Base-by-base conservation (phyloP, 1,284 basidiomycete genomes). In the Tilletia walkeri region DNA sequence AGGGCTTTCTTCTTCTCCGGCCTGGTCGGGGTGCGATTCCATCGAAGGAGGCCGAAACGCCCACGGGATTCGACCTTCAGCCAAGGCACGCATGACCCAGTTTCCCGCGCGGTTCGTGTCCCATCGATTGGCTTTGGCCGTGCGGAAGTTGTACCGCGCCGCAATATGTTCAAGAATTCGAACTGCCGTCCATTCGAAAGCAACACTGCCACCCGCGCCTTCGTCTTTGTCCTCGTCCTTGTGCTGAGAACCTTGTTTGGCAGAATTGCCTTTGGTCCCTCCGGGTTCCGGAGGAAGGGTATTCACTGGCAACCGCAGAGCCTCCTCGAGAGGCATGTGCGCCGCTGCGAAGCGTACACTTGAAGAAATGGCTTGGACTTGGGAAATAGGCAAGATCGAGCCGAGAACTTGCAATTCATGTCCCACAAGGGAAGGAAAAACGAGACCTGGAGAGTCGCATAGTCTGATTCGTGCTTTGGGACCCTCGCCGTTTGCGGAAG, bases 61-160 rank as follows among this genome's bases (percentile, higher is more conserved):
- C 93, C 93, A 95, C 53, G 86, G 86, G 67, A 94, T 87, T 75
- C 86, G 87, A 18, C 91, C 91, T 83, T 95, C 92, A 0, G 92
- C 90, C 30, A 94, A 85, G 6, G 88, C 85, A 41, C 82, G 78
- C 69, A 77, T 74, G 10, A 89, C 90, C 30, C 89, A 88, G 81
- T 95, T 94, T 20, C 93, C 94, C 1, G 93, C 92, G 63, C 94
- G 88, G 80, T 93, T 91, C 20, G 91, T 86, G 85, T 96, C 94
- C 7, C 92, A 91, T 70, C 94, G 84, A 5, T 92, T 93, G 18
- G 92, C 91, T 83, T 93, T 92, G 10, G 94, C 94, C 56, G 94
- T 96, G 49, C 94, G 71, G 70, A 75, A 80, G 34, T 90, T 90
- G 79, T 91, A 92, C 75, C 88, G 86, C 66, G 88, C 83, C 0